These are phyloP conservation scores for Venturia carpophila DNA, from an alignment of 2,329 filamentous ascomycete genomes.

Conservation along the genomic window DNA sequence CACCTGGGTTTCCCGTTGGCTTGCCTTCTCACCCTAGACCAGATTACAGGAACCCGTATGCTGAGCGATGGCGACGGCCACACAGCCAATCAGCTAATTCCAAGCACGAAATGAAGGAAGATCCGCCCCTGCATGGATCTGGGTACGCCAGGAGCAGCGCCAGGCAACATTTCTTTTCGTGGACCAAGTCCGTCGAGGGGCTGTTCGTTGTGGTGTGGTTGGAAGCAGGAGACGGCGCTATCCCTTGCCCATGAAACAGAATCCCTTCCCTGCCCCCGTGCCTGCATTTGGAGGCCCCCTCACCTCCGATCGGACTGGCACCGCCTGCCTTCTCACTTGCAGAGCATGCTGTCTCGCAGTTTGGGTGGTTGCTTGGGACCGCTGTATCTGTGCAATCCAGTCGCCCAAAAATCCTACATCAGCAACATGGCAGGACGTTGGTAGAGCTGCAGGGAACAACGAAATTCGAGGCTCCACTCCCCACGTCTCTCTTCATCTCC, in stretches of 20 bases:
- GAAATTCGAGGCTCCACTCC: neutral
- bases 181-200: neutral
- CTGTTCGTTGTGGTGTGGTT: neutral
- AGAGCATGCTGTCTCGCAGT: neutral
- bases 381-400: neutral
- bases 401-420: neutral
- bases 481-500: neutral
- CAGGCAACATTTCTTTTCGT: conserved; percentile 9
- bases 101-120: conserved; percentile 10
- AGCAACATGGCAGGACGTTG: neutral
- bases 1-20: neutral
- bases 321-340: neutral
- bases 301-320: neutral
- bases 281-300: neutral
- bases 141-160: conserved; percentile 1
- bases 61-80: neutral
- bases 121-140: conserved; percentile 9
- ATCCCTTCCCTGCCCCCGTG: neutral
- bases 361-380: neutral
- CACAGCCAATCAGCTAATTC: neutral
- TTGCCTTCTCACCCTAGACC: neutral
- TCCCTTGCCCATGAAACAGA: conserved; percentile 4
- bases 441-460: neutral
- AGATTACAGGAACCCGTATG: conserved; percentile 4
- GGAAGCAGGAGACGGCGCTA: neutral